phyloP scores from a whole-genome alignment of 2,329 filamentous ascomycete species.

The Podosphaera fusca region DNA sequence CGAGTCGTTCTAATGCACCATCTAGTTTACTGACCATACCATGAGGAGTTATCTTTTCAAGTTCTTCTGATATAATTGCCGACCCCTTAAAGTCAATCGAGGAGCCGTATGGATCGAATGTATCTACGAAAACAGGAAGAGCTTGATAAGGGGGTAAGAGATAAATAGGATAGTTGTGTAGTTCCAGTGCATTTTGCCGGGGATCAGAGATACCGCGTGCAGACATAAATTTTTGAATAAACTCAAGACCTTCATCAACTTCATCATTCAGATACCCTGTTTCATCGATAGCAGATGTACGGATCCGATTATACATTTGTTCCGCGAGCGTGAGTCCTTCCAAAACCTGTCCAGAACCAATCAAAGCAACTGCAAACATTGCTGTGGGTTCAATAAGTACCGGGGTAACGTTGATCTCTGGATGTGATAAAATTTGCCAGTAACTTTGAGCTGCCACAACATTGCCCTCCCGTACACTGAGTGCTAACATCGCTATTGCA shows the following conservation, averaged over 20 bases:
- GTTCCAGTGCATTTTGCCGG: conserved; percentile 17
- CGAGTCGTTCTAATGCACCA: conserved; percentile 63
- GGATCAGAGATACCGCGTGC: conserved; percentile 30
- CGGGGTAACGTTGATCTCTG: conserved; percentile 33
- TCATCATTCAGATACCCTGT: conserved; percentile 44
- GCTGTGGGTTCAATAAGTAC: conserved; percentile 66
- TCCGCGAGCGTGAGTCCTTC: conserved; percentile 61
- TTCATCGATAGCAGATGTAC: conserved; percentile 28
- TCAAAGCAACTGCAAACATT: conserved; percentile 76
- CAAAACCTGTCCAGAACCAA: conserved; percentile 64
- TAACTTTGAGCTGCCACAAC: conserved; percentile 54
- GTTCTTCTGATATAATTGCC: conserved; percentile 66
- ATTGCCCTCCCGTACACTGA: conserved; percentile 65
- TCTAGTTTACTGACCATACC: conserved; percentile 45
- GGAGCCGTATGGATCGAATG: conserved; percentile 73
- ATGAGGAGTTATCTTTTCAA: conserved; percentile 52
- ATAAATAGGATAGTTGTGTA: conserved; percentile 7
- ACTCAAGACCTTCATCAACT: conserved; percentile 68
- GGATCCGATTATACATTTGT: conserved; percentile 69
- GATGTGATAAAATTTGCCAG: conserved; percentile 50
- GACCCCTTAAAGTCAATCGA: conserved; percentile 88
- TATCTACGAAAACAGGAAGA: conserved; percentile 24
- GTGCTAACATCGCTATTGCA: conserved; percentile 62
- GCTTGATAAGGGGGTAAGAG: conserved; percentile 35
- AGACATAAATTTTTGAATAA: conserved; percentile 36